These are phyloP conservation scores for Orbilia blumenaviensis DNA, from an alignment of 2,329 filamentous ascomycete species.

Conservation along the genomic window DNA sequence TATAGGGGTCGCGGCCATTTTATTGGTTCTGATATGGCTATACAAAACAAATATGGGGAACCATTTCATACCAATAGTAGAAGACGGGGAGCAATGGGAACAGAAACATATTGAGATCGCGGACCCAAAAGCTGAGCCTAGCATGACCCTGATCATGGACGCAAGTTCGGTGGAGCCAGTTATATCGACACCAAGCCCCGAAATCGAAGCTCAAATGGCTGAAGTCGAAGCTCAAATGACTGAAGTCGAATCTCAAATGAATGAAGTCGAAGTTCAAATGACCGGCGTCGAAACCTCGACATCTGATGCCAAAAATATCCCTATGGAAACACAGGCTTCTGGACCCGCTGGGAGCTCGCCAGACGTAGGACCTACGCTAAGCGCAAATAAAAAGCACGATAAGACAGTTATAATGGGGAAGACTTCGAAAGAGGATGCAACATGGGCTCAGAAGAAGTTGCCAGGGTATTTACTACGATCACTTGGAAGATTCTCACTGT, in stretches of 20 bases:
- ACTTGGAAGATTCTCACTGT: no score
- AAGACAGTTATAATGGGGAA: slow-evolving; percentile 48
- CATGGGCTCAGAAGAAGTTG: slow-evolving; percentile 32
- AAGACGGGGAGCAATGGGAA: background rate
- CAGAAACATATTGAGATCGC: background rate
- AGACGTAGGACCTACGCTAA: background rate
- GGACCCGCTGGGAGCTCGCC: background rate
- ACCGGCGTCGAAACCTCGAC: background rate
- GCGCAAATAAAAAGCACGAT: background rate
- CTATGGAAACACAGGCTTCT: background rate
- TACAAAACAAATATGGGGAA: background rate
- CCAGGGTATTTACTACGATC: slow-evolving; percentile 4
- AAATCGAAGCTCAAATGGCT: background rate
- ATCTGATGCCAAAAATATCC: background rate
- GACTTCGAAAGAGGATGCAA: slow-evolving; percentile 15
- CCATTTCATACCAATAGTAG: background rate
- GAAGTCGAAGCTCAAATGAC: background rate
- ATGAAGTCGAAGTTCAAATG: background rate
- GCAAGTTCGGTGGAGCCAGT: background rate
- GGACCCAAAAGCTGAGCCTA: background rate
- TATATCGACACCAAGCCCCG: background rate
- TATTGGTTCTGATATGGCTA: slow-evolving; percentile 12
- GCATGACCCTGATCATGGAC: background rate
- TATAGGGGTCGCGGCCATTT: background rate
- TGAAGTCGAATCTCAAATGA: background rate